Conservation (phyloP, 2,329 filamentous ascomycete species). For the Kalaharituber pfeilii region DNA sequence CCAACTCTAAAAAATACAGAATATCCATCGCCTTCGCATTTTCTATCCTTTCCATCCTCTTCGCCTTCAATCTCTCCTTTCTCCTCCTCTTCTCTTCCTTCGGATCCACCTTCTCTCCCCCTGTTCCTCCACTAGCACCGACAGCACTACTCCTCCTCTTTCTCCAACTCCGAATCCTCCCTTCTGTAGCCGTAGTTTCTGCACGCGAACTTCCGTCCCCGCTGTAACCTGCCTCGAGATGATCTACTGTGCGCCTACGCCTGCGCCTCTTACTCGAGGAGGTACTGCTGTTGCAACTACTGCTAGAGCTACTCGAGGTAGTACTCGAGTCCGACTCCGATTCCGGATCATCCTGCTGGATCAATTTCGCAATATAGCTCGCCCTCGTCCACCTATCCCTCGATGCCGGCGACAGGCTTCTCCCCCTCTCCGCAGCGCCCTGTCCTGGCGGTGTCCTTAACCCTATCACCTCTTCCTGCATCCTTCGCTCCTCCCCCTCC, state of each 20-base stretch:
- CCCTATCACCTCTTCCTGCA: not conserved
- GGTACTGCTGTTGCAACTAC: not conserved
- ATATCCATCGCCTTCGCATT: slow-evolving; percentile 18
- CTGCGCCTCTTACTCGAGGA: not conserved
- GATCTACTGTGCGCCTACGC: not conserved
- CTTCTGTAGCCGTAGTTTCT: no score
- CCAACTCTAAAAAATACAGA: slow-evolving; percentile 19
- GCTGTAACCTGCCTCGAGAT: not conserved
- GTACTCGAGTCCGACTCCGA: not conserved
- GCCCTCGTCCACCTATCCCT: not conserved
- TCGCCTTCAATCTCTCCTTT: not conserved
- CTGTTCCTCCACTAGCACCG: not conserved
- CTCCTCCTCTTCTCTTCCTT: not conserved
- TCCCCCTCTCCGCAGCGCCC: not conserved
- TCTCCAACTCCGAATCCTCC: no score
- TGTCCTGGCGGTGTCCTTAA: not conserved
- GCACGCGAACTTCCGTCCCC: not conserved
- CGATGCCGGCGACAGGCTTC: not conserved
- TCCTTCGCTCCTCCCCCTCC: not conserved
- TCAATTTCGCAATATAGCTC: not conserved
- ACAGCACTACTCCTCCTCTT: not conserved
- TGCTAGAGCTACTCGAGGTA: not conserved
- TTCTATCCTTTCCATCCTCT: slow-evolving; percentile 8
- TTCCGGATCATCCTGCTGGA: slow-evolving; percentile 1
- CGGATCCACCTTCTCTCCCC: not conserved